These are phyloP conservation scores for Penicillium freii DNA, from an alignment of 2,329 filamentous ascomycete genomes.

Conservation along the genomic window DNA sequence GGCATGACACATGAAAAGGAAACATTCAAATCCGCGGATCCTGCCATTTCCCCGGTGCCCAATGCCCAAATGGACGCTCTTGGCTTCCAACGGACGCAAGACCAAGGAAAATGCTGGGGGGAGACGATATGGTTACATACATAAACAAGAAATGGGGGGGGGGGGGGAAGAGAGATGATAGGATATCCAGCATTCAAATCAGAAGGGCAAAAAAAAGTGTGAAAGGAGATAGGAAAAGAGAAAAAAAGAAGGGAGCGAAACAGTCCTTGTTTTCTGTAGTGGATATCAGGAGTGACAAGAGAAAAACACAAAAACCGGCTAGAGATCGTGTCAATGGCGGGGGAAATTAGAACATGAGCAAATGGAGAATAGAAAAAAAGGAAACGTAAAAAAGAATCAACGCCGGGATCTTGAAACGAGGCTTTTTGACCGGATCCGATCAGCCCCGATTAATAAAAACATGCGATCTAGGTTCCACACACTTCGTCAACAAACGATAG, in stretches of 20 bases:
- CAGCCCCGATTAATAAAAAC: conserved; percentile 31
- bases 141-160: conserved; percentile 25
- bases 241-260: conserved; percentile 24
- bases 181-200: conserved; percentile 41
- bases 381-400: conserved; percentile 17
- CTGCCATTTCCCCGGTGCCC: conserved; percentile 30
- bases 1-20: conserved; percentile 39
- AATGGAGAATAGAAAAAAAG: conserved; percentile 25
- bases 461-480: conserved; percentile 35
- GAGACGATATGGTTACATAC: conserved; percentile 36
- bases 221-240: conserved; percentile 30
- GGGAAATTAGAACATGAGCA: conserved; percentile 30
- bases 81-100: conserved; percentile 28
- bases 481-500: conserved; percentile 26
- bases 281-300: conserved; percentile 27
- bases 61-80: conserved; percentile 25
- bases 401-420: conserved; percentile 27
- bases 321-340: conserved; percentile 33
- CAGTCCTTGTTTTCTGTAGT: conserved; percentile 23
- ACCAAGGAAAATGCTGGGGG: conserved; percentile 29
- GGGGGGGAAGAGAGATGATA: conserved; percentile 36
- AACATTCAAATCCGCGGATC: conserved; percentile 34
- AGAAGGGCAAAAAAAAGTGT: conserved; percentile 24
- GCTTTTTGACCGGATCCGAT: conserved; percentile 26
- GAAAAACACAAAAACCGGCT: conserved; percentile 23